These are phyloP conservation scores for Quercus lobata DNA, from an alignment of 331 rosid species.

Conservation along the genomic window DNA sequence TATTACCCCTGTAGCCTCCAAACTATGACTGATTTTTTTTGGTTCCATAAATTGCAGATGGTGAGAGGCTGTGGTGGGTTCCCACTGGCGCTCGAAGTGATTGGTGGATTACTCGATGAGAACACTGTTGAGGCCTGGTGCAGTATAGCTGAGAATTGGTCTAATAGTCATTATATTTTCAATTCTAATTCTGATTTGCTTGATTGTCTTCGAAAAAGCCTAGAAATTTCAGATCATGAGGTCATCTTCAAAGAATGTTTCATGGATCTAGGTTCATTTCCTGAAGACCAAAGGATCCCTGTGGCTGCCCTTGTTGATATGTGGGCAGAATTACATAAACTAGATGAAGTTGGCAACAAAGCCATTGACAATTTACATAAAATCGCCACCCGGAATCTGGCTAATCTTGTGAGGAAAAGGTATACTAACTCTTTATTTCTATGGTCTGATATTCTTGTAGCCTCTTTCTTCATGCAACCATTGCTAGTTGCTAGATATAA, in stretches of 20 bases:
- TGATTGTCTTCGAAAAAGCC: constrained; percentile 40
- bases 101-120: constrained; percentile 43
- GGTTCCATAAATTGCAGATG: constrained; percentile 36
- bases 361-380: background rate
- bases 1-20: too few species aligned
- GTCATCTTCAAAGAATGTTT: constrained; percentile 37
- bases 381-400: too few species aligned
- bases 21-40: background rate
- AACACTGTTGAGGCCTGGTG: constrained; percentile 45
- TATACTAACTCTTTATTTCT: too few species aligned
- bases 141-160: constrained; percentile 19
- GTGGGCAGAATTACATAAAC: constrained; percentile 32
- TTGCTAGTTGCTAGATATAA: too few species aligned
- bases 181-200: constrained; percentile 33
- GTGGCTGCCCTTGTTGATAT: constrained; percentile 55
- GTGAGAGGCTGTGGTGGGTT: constrained; percentile 50
- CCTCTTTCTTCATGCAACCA: too few species aligned
- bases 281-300: constrained; percentile 44
- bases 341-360: constrained; percentile 19
- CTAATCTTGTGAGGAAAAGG: too few species aligned
- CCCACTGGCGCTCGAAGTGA: constrained; percentile 52
- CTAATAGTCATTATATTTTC: constrained; percentile 35
- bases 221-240: constrained; percentile 35
- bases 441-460: too few species aligned
- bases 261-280: constrained; percentile 62